Percentiles rank a stretch among this genome's conserved stretches.
These are phyloP conservation scores for Blastomyces silverae DNA, from an alignment of 2,329 filamentous ascomycete species.

Conservation along the genomic window DNA sequence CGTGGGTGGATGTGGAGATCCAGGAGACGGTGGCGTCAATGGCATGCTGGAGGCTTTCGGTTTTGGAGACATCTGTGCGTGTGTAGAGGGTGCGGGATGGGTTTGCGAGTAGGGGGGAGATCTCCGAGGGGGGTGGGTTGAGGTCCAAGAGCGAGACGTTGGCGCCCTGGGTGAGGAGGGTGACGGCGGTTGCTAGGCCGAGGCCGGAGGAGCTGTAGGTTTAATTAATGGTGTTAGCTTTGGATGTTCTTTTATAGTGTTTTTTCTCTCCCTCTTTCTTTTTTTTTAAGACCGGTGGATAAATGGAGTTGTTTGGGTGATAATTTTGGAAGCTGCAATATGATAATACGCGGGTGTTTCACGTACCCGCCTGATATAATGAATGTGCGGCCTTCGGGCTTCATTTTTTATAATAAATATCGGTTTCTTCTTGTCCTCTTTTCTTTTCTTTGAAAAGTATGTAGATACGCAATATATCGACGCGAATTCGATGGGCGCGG, in stretches of 20 bases:
- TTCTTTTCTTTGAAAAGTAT: not conserved
- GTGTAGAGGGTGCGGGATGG: constrained; percentile 25
- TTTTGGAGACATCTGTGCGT: constrained; percentile 26
- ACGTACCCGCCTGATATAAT: constrained; percentile 19
- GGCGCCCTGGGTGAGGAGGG: constrained; percentile 22
- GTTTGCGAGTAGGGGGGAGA: constrained; percentile 16
- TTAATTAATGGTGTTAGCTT: not conserved
- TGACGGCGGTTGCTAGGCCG: constrained; percentile 23
- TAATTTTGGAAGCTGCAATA: not conserved
- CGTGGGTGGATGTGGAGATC: constrained; percentile 19
- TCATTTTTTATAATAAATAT: constrained; percentile 19
- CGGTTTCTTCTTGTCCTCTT: not conserved
- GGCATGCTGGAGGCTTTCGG: constrained; percentile 22
- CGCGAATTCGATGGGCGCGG: not conserved
- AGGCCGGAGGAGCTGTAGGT: constrained; percentile 21
- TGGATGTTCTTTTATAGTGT: not conserved
- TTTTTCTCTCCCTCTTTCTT: not conserved
- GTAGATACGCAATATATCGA: not conserved
- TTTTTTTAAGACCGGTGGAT: not conserved
- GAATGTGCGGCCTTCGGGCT: constrained; percentile 23
- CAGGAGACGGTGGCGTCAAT: constrained; percentile 23
- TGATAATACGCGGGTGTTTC: not conserved
- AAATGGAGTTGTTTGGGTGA: not conserved
- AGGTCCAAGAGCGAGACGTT: constrained; percentile 26
- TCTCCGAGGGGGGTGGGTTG: constrained; percentile 22